These are phyloP conservation scores for Takakia lepidozioides DNA, from an alignment of 225 moss, liverwort and hornwort species.

Conservation along the genomic window DNA sequence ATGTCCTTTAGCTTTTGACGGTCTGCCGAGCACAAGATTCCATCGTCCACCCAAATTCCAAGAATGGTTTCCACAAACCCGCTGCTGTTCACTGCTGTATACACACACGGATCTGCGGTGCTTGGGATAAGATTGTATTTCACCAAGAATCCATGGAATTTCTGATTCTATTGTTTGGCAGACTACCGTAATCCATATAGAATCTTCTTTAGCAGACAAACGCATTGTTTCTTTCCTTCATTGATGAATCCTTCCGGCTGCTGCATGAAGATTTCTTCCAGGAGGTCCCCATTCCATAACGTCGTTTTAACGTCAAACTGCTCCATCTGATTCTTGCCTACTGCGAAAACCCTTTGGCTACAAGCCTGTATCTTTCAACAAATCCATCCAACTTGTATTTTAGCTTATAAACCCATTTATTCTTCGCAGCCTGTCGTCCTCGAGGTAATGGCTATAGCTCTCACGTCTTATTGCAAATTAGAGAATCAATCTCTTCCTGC, in stretches of 20 bases:
- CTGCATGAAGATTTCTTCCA: neutral
- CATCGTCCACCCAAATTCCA: neutral
- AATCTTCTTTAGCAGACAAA: neutral
- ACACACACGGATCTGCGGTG: conserved; percentile 3
- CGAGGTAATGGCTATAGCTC: neutral
- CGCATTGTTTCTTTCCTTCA: neutral
- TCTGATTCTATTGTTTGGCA: neutral
- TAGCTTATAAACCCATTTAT: neutral
- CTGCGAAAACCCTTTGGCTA: neutral
- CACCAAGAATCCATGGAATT: neutral
- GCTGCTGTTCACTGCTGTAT: neutral
- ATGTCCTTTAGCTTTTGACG: too few relatives aligned
- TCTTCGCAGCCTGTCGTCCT: neutral
- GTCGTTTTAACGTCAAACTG: conserved; percentile 1
- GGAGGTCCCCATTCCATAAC: neutral
- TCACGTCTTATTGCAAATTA: neutral
- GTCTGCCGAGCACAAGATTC: neutral
- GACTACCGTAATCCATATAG: neutral
- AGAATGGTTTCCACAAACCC: neutral
- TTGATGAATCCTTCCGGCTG: neutral
- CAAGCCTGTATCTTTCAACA: neutral
- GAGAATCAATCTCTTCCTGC: neutral
- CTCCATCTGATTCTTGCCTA: neutral
- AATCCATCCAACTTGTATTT: neutral
- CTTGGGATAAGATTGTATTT: conserved; percentile 2